Evolutionary conservation across 2,329 filamentous ascomycete genomes (phyloP).

Genomic region (Falciphora oryzae): DNA sequence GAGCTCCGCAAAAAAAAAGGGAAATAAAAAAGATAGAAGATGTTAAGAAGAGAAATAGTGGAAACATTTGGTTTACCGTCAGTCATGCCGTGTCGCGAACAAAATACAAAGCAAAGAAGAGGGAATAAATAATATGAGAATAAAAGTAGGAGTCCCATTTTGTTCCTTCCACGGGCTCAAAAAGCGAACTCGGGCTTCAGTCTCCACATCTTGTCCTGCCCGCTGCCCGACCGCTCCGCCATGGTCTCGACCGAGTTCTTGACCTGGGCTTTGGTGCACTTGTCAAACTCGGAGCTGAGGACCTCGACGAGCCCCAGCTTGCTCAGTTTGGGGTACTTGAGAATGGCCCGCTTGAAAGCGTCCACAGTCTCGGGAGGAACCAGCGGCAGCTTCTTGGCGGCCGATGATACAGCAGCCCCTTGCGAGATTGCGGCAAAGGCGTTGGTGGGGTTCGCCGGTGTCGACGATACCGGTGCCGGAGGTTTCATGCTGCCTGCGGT

Average conservation of each 20-base stretch:
- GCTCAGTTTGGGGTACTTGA: constrained; percentile 51
- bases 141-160: not conserved
- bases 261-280: constrained; percentile 63
- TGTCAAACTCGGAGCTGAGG: constrained; percentile 68
- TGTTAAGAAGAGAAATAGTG: not conserved
- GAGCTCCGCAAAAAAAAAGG: not conserved
- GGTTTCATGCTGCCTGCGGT: constrained; percentile 16
- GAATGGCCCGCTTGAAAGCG: constrained; percentile 64
- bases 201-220: constrained; percentile 57
- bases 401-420: constrained; percentile 7
- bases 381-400: constrained; percentile 25
- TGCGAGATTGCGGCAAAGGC: constrained; percentile 15
- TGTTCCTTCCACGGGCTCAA: not conserved
- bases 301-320: constrained; percentile 72
- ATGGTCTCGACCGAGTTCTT: constrained; percentile 63
- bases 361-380: constrained; percentile 55
- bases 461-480: not conserved
- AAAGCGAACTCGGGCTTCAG: constrained; percentile 27
- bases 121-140: no score
- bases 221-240: constrained; percentile 52
- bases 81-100: not conserved
- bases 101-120: not conserved
- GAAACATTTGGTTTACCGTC: not conserved
- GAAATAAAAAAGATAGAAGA: not conserved
- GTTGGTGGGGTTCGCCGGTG: constrained; percentile 16